phyloP scores from a whole-genome alignment of 108 stramenopile genomes.

The Cyclotella sp. region DNA sequence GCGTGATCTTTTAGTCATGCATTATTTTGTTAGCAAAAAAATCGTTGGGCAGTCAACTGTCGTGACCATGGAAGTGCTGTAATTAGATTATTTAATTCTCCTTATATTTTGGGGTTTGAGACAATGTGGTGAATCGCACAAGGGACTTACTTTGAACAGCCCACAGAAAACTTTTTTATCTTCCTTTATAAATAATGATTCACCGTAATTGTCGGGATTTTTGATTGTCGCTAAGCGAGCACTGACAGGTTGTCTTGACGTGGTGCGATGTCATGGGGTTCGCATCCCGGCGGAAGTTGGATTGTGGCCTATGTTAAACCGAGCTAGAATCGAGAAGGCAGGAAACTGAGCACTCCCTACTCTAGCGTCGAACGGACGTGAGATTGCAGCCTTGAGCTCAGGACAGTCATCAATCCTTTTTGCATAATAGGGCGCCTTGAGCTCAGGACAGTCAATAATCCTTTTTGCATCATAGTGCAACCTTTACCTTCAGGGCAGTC shows the following conservation, averaged over 20 bases:
- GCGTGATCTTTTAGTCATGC: no score
- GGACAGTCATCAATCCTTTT: constrained; percentile 26
- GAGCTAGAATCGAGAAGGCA: constrained; percentile 35
- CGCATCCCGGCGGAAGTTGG: constrained; percentile 43
- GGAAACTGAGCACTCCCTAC: constrained; percentile 53
- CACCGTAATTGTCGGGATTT: constrained; percentile 7
- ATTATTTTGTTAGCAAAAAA: no score
- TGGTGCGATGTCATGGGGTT: constrained; percentile 37
- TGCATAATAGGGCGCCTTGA: no score
- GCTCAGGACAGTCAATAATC: constrained; percentile 31
- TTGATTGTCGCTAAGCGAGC: constrained; percentile 45
- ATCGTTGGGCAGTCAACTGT: no score
- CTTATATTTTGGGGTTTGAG: no score
- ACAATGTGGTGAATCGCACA: no score
- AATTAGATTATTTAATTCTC: no score
- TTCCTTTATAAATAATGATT: constrained; percentile 9
- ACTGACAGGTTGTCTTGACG: constrained; percentile 48
- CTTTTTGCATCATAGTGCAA: constrained; percentile 30
- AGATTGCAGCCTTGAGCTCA: constrained; percentile 52
- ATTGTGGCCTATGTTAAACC: constrained; percentile 26
- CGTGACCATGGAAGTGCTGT: no score
- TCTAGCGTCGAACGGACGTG: constrained; percentile 42
- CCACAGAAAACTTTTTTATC: no score
- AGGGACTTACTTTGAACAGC: no score
- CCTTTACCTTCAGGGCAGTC: constrained; percentile 44